phyloP scores from a whole-genome alignment of 2,329 filamentous ascomycete species.

The Cucurbitaria berberidis region DNA sequence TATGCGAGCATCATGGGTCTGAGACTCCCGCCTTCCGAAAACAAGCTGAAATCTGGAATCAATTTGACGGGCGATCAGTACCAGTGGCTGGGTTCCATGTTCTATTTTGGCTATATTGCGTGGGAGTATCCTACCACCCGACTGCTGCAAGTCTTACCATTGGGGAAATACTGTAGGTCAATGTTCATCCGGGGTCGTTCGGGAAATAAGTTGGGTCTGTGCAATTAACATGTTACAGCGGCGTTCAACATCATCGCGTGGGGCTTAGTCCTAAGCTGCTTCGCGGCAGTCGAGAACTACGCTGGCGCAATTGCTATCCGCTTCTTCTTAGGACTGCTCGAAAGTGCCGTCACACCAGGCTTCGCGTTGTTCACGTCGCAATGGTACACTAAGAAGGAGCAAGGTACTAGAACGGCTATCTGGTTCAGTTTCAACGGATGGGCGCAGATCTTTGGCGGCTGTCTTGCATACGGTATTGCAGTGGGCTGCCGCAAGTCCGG shows the following conservation, averaged over 20 bases:
- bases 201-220: neutral
- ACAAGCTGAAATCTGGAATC: constrained; percentile 50
- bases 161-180: constrained; percentile 65
- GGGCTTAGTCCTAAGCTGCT: constrained; percentile 66
- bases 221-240: constrained; percentile 32
- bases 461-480: constrained; percentile 69
- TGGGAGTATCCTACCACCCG: constrained; percentile 72
- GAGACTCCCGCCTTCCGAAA: constrained; percentile 37
- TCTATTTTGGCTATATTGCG: constrained; percentile 61
- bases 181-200: neutral
- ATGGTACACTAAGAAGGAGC: constrained; percentile 75
- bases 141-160: constrained; percentile 67
- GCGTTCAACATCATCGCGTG: constrained; percentile 69
- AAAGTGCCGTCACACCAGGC: constrained; percentile 71
- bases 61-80: constrained; percentile 58
- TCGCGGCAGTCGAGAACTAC: constrained; percentile 67
- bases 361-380: constrained; percentile 72
- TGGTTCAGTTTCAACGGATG: constrained; percentile 74
- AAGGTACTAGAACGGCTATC: constrained; percentile 66
- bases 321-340: constrained; percentile 72
- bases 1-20: constrained; percentile 61
- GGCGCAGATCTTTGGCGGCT: constrained; percentile 66
- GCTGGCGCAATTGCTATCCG: constrained; percentile 67
- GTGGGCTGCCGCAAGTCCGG: constrained; percentile 62
- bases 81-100: constrained; percentile 58